Base-by-base conservation (phyloP, 768 basidiomycete genomes). In the Lepiota brunneoincarnata region DNA sequence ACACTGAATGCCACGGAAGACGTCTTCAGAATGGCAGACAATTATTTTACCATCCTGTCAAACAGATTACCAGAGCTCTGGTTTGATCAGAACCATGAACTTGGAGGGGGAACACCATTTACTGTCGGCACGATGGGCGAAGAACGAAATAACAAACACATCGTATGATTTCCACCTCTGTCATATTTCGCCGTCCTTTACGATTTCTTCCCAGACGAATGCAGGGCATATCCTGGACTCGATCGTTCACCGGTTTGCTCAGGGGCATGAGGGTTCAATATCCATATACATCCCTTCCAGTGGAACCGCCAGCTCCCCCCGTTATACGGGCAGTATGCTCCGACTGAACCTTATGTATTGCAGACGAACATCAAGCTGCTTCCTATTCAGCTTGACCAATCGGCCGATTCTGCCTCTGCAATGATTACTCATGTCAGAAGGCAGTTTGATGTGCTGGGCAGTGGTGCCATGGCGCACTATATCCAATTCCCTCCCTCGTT, bases 21-120 rank as follows among this genome's bases (percentile, higher is more conserved):
- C 35, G 76, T 84, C 58, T 67, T 74, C 60, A 74, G 77, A 58
- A 87, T 86, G 84, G 82, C 85, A 3, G 87, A 88, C 62, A 88
- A 88, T 56, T 86, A 86, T 59, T 88, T 79, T 61, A 73, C 83
- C 1, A 69, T 88, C 46, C 65, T 87, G 43, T 71, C 69, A 51
- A 87, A 86, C 62, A 66, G 64, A 17, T 61, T 79, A 37, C 78
- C 84, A 1, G 83, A 86, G 63, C 67, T 77, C 9, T 87, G 86
- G 84, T 79, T 85, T 51, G 82, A 84, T 58, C 77, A 81, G 56
- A 80, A 80, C n/a, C 75, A 83, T 41, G 76, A 78, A 53, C 72
- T 88, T 3, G 80, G 74, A 34, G 83, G 82, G 3, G 83, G 82
- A 0, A 68, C 81, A 49, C 75, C 83, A 6, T 89, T 88, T 61